Base-by-base conservation (phyloP, 257 asterid species). In the Eustoma russellianum region DNA sequence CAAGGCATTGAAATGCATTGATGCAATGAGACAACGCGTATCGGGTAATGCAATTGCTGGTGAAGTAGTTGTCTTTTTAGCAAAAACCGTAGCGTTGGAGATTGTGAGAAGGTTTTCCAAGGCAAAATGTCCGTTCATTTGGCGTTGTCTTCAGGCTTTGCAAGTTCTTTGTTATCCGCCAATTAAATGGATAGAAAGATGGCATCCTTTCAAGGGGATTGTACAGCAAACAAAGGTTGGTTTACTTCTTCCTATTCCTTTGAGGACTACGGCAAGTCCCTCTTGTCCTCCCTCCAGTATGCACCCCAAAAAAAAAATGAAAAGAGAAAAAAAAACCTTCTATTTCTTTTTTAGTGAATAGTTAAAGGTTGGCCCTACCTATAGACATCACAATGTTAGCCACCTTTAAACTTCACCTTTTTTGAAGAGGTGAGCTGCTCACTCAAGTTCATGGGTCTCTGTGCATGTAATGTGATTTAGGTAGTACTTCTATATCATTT, bases 141-240 rank as follows among this genome's bases (percentile, higher is more conserved):
- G 81, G 78, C 65, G 67, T 7, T 66, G 70, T 49, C 69, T 75
- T 56, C 81, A 75, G 70, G 64, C 65, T 6, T 52, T 75, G 72
- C 81, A 75, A 60, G 52, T 46, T 56, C 50, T 75, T 15, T 69
- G 67, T 50, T 64, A 57, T 60, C 75, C 73, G 18, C 81, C 78
- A 0, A 43, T 71, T 47, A 71, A 71, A 54, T 71, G 81, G 81
- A 17, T 75, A 57, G 69, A 71, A 47, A 75, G 65, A 51, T 75
- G 78, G 81, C 53, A 41, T 61, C 73, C 67, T 50, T 65, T 71
- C 51, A 71, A 65, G 67, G 60, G 55, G 38, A 38, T 75, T 34
- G 53, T 58, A 49, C 54, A 52, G 55, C 58, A 59, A 24, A 55
- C 69, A 62, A 62, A 65, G 78, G 81, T 75, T 65, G 57, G 56